Evolutionary conservation across 192 early-diverging fungal genomes (phyloP).

Genomic region (Rhizophagus clarus): DNA sequence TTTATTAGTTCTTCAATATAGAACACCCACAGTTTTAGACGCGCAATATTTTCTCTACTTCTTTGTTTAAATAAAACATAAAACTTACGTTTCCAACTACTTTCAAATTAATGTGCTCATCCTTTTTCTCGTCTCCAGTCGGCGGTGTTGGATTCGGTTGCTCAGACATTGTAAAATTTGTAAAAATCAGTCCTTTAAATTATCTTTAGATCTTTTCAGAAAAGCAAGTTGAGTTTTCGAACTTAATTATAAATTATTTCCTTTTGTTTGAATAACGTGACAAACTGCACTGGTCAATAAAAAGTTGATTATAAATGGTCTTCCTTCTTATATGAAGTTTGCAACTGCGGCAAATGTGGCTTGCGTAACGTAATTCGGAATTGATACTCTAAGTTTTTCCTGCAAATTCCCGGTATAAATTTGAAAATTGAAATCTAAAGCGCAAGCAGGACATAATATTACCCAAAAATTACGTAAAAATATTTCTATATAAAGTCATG

Average conservation of each 20-base stretch:
- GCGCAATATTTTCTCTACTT: neutral
- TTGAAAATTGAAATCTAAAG: too few relatives aligned
- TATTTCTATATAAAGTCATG: neutral
- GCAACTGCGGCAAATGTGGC: too few relatives aligned
- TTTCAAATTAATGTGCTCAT: conserved; percentile 91
- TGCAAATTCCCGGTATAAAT: too few relatives aligned
- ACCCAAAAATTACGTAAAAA: neutral
- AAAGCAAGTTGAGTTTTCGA: neutral
- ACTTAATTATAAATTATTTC: too few relatives aligned
- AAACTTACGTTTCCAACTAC: conserved; percentile 84
- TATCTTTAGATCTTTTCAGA: neutral
- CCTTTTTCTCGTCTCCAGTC: neutral
- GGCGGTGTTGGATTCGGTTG: neutral
- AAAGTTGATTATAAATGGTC: too few relatives aligned
- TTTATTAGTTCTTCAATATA: neutral
- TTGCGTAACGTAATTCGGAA: too few relatives aligned
- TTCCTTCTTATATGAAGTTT: too few relatives aligned
- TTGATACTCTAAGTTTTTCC: too few relatives aligned
- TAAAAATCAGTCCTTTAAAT: neutral
- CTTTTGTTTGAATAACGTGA: too few relatives aligned
- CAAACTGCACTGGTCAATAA: too few relatives aligned
- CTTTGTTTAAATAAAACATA: neutral
- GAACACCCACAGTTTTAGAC: neutral
- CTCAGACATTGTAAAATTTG: neutral
- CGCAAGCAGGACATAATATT: too few relatives aligned